Evolutionary conservation across 2,329 filamentous ascomycete species (phyloP).

Genomic region (Acrocalymma vagum): DNA sequence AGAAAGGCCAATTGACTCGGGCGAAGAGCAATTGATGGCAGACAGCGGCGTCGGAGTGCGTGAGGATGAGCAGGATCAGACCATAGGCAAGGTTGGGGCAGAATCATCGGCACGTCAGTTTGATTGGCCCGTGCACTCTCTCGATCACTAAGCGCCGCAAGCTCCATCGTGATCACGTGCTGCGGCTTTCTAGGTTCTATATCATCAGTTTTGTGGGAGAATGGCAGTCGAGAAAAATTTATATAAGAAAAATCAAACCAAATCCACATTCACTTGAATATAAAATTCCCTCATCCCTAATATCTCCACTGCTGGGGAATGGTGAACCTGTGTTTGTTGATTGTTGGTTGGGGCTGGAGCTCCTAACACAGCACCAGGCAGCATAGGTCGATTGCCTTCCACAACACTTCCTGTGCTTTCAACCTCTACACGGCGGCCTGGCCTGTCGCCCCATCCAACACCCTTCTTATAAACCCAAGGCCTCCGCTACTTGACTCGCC

Average conservation of each 20-base stretch:
- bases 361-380: slow-evolving; percentile 24
- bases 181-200: background rate
- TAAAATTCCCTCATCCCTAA: background rate
- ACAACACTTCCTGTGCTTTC: slow-evolving; percentile 17
- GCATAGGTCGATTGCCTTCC: slow-evolving; percentile 22
- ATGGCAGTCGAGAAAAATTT: too few species aligned
- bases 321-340: slow-evolving; percentile 3
- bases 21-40: slow-evolving; percentile 42
- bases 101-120: slow-evolving; percentile 27
- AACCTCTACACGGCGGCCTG: slow-evolving; percentile 18
- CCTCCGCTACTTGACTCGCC: background rate
- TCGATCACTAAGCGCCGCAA: slow-evolving; percentile 1
- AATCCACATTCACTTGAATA: too few species aligned
- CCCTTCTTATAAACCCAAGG: background rate
- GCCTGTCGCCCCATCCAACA: slow-evolving; percentile 14
- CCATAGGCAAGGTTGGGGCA: slow-evolving; percentile 5
- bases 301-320: background rate
- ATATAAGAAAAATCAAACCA: too few species aligned
- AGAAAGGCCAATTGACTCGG: slow-evolving; percentile 42
- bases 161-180: slow-evolving; percentile 7
- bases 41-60: slow-evolving; percentile 10
- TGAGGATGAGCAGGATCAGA: slow-evolving; percentile 10
- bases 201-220: too few species aligned
- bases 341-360: slow-evolving; percentile 13
- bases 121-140: too few species aligned